Conservation (phyloP, 108 stramenopile genomes). For the Fistulifera solaris region DNA sequence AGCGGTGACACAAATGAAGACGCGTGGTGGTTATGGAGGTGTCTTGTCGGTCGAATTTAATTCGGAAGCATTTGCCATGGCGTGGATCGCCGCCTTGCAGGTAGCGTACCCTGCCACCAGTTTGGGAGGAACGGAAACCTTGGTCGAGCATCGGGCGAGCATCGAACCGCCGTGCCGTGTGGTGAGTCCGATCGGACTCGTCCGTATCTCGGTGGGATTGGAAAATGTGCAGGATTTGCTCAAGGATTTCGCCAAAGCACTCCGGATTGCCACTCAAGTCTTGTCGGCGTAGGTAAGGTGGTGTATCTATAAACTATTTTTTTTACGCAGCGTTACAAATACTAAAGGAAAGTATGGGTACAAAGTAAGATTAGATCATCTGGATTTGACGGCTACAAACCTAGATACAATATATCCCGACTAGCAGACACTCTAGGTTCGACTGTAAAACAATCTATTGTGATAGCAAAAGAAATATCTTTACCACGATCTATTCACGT, state of each 20-base stretch:
- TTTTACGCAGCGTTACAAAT: too few relatives aligned
- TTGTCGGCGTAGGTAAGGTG: too few relatives aligned
- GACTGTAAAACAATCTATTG: too few relatives aligned
- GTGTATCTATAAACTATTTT: too few relatives aligned
- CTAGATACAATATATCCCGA: too few relatives aligned
- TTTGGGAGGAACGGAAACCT: constrained; percentile 93
- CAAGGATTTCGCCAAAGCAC: constrained; percentile 65
- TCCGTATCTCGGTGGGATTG: constrained; percentile 84
- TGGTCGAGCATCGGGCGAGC: constrained; percentile 87
- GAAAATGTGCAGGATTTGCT: constrained; percentile 77
- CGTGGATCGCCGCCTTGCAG: constrained; percentile 65
- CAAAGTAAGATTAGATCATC: too few relatives aligned
- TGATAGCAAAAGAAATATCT: too few relatives aligned
- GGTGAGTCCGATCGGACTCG: constrained; percentile 71
- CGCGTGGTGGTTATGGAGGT: constrained; percentile 49
- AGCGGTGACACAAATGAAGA: constrained; percentile 55
- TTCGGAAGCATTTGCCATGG: constrained; percentile 54
- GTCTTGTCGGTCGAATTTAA: constrained; percentile 85
- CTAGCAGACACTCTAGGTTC: too few relatives aligned
- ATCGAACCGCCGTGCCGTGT: constrained; percentile 76
- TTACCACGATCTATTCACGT: too few relatives aligned
- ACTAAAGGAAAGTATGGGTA: too few relatives aligned
- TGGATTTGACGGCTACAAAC: too few relatives aligned
- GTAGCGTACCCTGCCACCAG: constrained; percentile 79
- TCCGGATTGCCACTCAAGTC: constrained; percentile 20